phyloP scores from a whole-genome alignment of 495 filamentous ascomycete species.

The Trichoderma gamsii region DNA sequence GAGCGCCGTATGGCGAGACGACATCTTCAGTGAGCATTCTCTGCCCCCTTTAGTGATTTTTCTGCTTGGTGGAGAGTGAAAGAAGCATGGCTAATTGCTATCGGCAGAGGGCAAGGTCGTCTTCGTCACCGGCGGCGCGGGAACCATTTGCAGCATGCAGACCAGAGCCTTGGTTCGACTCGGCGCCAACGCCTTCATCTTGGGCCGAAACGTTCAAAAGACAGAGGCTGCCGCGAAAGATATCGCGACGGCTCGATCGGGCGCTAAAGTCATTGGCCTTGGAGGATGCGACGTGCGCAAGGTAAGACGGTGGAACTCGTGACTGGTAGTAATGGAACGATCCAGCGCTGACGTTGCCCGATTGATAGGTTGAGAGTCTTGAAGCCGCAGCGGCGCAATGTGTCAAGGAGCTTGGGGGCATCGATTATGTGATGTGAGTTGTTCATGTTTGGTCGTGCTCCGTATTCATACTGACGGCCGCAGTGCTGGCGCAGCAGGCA shows the following conservation, averaged over 20 bases:
- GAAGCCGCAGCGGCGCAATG: slow-evolving; percentile 70
- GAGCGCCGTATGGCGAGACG: slow-evolving; percentile 76
- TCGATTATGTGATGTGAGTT: slow-evolving; percentile 89
- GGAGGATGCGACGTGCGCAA: slow-evolving; percentile 76
- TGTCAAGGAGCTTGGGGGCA: slow-evolving; percentile 70
- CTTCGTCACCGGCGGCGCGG: slow-evolving; percentile 92
- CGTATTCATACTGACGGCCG: slow-evolving; percentile 16
- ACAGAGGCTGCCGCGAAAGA: slow-evolving; percentile 72
- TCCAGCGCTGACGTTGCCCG: not conserved
- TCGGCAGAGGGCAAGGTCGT: slow-evolving; percentile 73
- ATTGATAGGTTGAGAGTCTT: slow-evolving; percentile 51
- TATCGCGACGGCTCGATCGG: slow-evolving; percentile 69
- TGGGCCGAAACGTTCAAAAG: slow-evolving; percentile 86
- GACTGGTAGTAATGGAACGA: slow-evolving; percentile 15
- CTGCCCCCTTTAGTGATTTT: not conserved
- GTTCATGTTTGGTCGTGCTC: not conserved
- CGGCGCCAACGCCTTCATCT: slow-evolving; percentile 87
- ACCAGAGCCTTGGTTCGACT: slow-evolving; percentile 86
- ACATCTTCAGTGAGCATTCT: slow-evolving; percentile 61
- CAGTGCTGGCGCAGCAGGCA: slow-evolving; percentile 90
- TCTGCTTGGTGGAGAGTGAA: not conserved
- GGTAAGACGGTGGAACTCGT: slow-evolving; percentile 25
- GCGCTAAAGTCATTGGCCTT: slow-evolving; percentile 79
- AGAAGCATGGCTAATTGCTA: not conserved
- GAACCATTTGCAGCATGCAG: slow-evolving; percentile 89